These are phyloP conservation scores for Ambrosia artemisiifolia DNA, from an alignment of 129 eudicot genomes.

Conservation along the genomic window DNA sequence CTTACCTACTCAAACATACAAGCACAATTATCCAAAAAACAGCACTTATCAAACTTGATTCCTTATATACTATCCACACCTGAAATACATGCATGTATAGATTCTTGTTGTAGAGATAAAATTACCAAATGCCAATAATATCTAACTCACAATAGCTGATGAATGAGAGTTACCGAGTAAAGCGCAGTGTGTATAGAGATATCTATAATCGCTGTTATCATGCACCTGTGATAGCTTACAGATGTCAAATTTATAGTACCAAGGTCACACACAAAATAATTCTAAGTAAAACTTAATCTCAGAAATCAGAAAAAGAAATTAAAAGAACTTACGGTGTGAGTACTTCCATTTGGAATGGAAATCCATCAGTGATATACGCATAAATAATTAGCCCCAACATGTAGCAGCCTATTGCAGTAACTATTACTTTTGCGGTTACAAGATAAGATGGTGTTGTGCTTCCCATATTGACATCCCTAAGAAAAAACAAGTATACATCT, in stretches of 20 bases:
- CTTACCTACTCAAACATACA: conserved; percentile 68
- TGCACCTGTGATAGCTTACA: conserved; percentile 48
- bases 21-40: conserved; percentile 55
- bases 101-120: background rate
- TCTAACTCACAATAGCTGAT: background rate
- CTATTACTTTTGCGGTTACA: background rate
- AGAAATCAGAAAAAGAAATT: too few species aligned
- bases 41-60: conserved; percentile 55
- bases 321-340: background rate
- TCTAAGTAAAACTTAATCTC: too few species aligned
- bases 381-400: background rate
- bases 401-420: background rate
- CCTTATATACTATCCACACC: conserved; percentile 89
- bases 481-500: background rate
- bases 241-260: too few species aligned
- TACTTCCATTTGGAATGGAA: background rate
- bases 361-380: background rate
- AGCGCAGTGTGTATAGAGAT: conserved; percentile 35
- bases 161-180: conserved; percentile 41
- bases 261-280: too few species aligned
- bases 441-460: background rate
- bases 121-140: background rate
- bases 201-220: conserved; percentile 55
- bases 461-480: conserved; percentile 6
- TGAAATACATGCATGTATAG: conserved; percentile 18